Evolutionary conservation across 2,329 filamentous ascomycete genomes (phyloP).

Genomic region (Clonostachys chloroleuca): DNA sequence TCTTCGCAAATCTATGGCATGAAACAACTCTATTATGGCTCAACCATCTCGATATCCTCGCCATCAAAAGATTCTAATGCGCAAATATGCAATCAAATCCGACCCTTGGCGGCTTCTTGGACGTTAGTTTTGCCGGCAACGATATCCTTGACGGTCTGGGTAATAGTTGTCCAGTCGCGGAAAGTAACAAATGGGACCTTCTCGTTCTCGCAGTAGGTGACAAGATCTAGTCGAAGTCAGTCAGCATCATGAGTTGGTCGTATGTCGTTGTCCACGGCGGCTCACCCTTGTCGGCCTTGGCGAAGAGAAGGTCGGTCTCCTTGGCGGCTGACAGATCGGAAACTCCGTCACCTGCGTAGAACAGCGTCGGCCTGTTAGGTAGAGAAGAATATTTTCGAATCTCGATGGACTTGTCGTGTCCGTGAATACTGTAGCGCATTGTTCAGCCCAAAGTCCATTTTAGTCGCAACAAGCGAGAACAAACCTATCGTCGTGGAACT

Average conservation of each 20-base stretch:
- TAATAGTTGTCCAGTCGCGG: conserved; percentile 76
- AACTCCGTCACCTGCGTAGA: conserved; percentile 94
- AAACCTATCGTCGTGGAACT: conserved; percentile 11
- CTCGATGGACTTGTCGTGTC: conserved; percentile 95
- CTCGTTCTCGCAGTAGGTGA: conserved; percentile 80
- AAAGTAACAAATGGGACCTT: conserved; percentile 86
- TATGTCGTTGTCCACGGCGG: conserved; percentile 1
- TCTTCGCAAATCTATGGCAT: too few species aligned
- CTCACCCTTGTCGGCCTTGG: conserved; percentile 82
- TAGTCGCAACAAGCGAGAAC: too few species aligned
- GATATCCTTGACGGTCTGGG: conserved; percentile 72
- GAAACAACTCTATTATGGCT: background rate
- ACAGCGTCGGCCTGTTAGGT: conserved; percentile 73
- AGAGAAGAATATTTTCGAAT: conserved; percentile 82
- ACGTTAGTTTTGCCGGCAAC: conserved; percentile 67
- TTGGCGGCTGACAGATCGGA: conserved; percentile 88
- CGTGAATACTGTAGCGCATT: conserved; percentile 58
- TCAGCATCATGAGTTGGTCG: background rate
- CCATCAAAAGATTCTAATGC: background rate
- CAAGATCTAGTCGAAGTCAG: conserved; percentile 57
- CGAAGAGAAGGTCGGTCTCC: conserved; percentile 90
- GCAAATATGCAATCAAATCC: conserved; percentile 14
- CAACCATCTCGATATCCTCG: background rate
- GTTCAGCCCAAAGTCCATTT: too few species aligned
- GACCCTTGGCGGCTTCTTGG: conserved; percentile 60